Evolutionary conservation across 345 rosid species (phyloP).

Genomic region (Angophora floribunda): DNA sequence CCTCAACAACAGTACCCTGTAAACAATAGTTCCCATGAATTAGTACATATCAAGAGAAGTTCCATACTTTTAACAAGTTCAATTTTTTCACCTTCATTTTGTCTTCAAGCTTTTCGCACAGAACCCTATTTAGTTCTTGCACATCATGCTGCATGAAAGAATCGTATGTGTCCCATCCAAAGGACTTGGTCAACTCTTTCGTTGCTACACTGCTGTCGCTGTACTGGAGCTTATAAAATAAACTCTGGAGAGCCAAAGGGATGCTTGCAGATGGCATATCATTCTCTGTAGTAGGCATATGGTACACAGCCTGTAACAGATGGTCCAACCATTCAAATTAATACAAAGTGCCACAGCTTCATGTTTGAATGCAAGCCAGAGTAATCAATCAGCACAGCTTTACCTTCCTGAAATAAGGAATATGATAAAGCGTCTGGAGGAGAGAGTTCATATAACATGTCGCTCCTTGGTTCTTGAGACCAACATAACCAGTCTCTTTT

Average conservation of each 20-base stretch:
- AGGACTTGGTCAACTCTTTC: conserved; percentile 87
- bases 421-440: conserved; percentile 81
- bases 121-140: conserved; percentile 92
- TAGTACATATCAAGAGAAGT: not conserved
- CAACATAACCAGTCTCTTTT: conserved; percentile 96
- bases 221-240: conserved; percentile 94
- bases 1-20: conserved; percentile 97
- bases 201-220: conserved; percentile 94
- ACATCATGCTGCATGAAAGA: conserved; percentile 99
- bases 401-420: conserved; percentile 97
- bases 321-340: not conserved
- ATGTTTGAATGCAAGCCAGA: not conserved
- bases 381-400: not conserved
- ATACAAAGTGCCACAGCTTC: not conserved
- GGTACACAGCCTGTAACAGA: conserved; percentile 78
- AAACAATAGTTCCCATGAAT: not conserved
- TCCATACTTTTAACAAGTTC: not conserved
- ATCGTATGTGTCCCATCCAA: conserved; percentile 97
- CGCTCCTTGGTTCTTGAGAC: conserved; percentile 99
- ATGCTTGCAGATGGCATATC: conserved; percentile 91
- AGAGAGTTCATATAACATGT: conserved; percentile 99
- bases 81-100: conserved; percentile 74
- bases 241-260: conserved; percentile 94
- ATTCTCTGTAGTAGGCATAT: conserved; percentile 96
- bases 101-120: conserved; percentile 92